phyloP scores from a whole-genome alignment of 2,329 filamentous ascomycete genomes.

The Aspergillus costaricaensis region DNA sequence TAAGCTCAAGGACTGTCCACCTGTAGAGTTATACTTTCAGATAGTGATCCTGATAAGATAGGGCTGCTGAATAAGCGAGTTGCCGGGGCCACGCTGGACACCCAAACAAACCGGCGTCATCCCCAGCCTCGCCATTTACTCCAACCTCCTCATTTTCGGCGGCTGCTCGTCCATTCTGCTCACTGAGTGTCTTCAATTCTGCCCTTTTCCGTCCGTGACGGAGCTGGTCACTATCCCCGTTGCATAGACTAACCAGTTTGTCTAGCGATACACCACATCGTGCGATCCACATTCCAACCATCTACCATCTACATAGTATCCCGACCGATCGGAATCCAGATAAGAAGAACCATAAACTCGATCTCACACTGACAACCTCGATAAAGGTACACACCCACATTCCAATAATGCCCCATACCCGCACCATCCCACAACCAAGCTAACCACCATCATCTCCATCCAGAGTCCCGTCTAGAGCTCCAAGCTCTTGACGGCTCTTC shows the following conservation, averaged over 20 bases:
- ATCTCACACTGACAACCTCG: not conserved
- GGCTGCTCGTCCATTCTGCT: slow-evolving; percentile 15
- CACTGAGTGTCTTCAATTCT: not conserved
- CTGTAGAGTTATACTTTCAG: too few species aligned
- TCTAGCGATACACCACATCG: not conserved
- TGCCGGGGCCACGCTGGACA: slow-evolving; percentile 28
- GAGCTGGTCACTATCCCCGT: not conserved
- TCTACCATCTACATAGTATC: slow-evolving; percentile 1
- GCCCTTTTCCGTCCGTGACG: not conserved
- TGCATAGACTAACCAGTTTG: not conserved
- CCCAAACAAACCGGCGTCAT: slow-evolving; percentile 30
- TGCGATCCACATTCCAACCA: slow-evolving; percentile 3
- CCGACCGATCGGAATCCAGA: not conserved
- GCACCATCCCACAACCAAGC: not conserved
- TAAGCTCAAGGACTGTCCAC: not conserved
- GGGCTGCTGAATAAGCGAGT: slow-evolving; percentile 31
- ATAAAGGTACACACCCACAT: slow-evolving; percentile 9
- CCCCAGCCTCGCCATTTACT: slow-evolving; percentile 38
- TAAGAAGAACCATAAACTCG: not conserved
- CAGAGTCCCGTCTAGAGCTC: slow-evolving; percentile 37
- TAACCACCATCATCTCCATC: not conserved
- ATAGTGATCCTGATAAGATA: slow-evolving; percentile 15
- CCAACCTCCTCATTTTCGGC: slow-evolving; percentile 42
- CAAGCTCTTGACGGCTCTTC: slow-evolving; percentile 37
- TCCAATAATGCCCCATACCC: slow-evolving; percentile 12